Evolutionary conservation across 2,329 filamentous ascomycete genomes (phyloP), one percentile per base, ranked within the genome.

Genomic region (Conoideocrella luteorostrata): DNA sequence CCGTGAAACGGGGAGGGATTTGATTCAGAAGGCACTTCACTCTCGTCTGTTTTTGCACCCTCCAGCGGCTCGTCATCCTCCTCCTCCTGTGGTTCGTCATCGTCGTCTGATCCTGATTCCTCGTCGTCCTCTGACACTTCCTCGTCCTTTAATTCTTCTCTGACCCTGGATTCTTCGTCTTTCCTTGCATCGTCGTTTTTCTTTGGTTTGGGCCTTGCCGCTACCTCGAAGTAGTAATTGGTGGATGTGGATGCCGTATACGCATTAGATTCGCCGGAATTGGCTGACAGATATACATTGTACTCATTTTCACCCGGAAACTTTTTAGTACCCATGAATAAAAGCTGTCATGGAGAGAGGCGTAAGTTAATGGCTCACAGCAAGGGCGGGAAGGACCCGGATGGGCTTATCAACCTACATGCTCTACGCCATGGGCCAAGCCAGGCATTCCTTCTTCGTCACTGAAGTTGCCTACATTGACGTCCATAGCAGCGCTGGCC

Each of bases 291-390:
- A 63, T 95, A 98, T 61, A 91, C 84, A 58, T 88, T 88, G 71
- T 98, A 98, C 52, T 86, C 91, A 64, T 98, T 97, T 67, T 96
- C 91, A 61, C 84, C 79, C 1, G 93, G 93, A 59, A 93, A 98
- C 78, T 97, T 98, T 65, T 95, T 85, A 7, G 93, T 98, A 39
- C 93, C 93, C 93, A 98, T 97, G 70, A 98, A 98, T 20, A 98
- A 71, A 51, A 96, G 70, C 75, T 82, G 41, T 24, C 26, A 10
- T n/a, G 6, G 21, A 43, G 20, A 42, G 5, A 18, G 15, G 30
- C 11, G 41, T 57, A 39, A 57, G 52, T 35, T 32, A 39, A 32
- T 36, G 22, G 13, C 28, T 9, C n/a, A 32, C 5, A 17, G 46
- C 13, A 44, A 36, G 6, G 23, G 39, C 26, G 35, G 20, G 23